These are phyloP conservation scores for Plasmodium chabaudi DNA, from an alignment of 169 alveolate genomes.

Conservation along the genomic window DNA sequence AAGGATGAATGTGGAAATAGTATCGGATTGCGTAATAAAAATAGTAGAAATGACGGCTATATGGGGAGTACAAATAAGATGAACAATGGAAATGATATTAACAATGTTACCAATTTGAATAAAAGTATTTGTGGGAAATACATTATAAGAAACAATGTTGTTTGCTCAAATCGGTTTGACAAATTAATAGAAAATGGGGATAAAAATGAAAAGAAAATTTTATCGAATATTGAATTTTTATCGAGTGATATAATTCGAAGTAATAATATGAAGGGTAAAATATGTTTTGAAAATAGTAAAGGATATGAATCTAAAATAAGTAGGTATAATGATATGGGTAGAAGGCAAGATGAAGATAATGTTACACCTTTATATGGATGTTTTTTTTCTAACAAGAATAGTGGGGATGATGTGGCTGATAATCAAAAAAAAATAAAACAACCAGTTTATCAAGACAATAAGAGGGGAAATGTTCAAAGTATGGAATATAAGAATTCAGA, in stretches of 20 bases:
- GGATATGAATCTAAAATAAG: conserved; percentile 9
- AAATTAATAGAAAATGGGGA: too few species aligned
- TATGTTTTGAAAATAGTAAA: conserved; percentile 1
- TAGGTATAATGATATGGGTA: neutral
- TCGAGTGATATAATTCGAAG: conserved; percentile 5
- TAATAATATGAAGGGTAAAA: conserved; percentile 3
- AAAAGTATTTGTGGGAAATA: too few species aligned
- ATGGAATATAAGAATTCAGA: too few species aligned
- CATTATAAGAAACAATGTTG: conserved; percentile 1
- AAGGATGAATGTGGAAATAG: conserved; percentile 13
- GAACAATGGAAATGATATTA: conserved; percentile 8
- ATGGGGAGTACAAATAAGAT: conserved; percentile 1
- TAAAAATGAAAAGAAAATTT: too few species aligned
- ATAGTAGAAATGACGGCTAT: neutral
- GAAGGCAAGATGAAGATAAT: conserved; percentile 3
- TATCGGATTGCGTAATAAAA: conserved; percentile 3
- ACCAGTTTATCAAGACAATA: too few species aligned
- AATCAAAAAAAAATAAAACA: too few species aligned
- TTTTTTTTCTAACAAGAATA: neutral
- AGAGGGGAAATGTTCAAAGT: too few species aligned
- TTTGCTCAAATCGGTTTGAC: neutral
- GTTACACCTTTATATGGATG: neutral
- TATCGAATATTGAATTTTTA: neutral
- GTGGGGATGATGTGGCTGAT: too few species aligned
- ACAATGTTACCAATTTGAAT: neutral